Evolutionary conservation across 768 basidiomycete species (phyloP).

Genomic region (Lentinula sp.): DNA sequence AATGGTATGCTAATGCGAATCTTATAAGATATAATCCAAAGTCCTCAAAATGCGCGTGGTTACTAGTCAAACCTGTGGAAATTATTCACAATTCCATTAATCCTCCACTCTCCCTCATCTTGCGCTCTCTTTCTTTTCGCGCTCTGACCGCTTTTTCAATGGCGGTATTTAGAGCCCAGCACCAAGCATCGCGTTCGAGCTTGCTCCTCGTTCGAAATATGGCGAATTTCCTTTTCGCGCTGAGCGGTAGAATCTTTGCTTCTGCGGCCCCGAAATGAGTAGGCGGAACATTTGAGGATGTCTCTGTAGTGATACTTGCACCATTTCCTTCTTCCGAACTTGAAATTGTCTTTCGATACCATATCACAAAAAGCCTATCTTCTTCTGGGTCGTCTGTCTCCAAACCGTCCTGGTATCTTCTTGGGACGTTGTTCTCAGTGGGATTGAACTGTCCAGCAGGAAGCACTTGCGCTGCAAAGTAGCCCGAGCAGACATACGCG

Average conservation of each 20-base stretch:
- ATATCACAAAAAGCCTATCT: constrained; percentile 82
- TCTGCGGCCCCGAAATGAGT: not conserved
- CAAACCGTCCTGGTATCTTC: constrained; percentile 86
- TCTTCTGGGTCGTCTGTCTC: constrained; percentile 85
- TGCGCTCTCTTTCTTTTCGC: constrained; percentile 58
- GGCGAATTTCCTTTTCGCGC: constrained; percentile 50
- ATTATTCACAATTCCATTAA: constrained; percentile 30
- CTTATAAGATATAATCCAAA: not conserved
- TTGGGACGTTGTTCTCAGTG: constrained; percentile 44
- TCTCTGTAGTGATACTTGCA: not conserved
- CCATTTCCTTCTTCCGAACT: constrained; percentile 4
- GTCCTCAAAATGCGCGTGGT: not conserved
- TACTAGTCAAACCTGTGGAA: not conserved
- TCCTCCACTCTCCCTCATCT: constrained; percentile 58
- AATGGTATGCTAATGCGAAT: not conserved
- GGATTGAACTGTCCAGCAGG: constrained; percentile 60
- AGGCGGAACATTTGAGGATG: not conserved
- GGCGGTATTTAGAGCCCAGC: constrained; percentile 87
- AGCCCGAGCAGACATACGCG: constrained; percentile 84
- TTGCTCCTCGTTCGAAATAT: constrained; percentile 75
- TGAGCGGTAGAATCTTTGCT: constrained; percentile 40
- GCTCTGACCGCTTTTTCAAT: constrained; percentile 74
- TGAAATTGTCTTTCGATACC: constrained; percentile 36
- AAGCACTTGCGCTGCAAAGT: constrained; percentile 63
- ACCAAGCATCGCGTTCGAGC: constrained; percentile 91